Conservation (phyloP, 192 early-diverging fungal species). For the Coemansia aciculifera region DNA sequence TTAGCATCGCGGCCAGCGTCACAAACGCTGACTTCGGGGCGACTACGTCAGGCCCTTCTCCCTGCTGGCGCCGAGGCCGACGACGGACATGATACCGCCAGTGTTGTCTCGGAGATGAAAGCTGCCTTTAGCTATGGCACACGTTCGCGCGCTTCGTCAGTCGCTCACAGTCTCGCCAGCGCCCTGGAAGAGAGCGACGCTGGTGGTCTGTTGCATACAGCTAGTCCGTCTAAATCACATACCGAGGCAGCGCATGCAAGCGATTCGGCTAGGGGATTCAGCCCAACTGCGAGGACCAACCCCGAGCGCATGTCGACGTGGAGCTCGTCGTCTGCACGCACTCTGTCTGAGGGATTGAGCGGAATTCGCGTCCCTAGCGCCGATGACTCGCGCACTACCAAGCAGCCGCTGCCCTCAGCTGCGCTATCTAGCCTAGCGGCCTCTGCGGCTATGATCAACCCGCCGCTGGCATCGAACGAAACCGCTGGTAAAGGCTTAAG, state of each 20-base stretch:
- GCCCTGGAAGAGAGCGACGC: conserved; percentile 25
- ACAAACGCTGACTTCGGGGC: not conserved
- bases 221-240: not conserved
- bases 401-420: conserved; percentile 23
- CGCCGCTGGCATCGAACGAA: conserved; percentile 9
- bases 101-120: conserved; percentile 1
- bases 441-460: conserved; percentile 31
- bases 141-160: conserved; percentile 32
- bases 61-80: not conserved
- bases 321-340: conserved; percentile 49
- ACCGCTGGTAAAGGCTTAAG: not conserved
- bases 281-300: conserved; percentile 24
- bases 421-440: conserved; percentile 40
- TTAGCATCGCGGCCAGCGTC: conserved; percentile 2
- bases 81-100: not conserved
- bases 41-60: not conserved
- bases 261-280: conserved; percentile 14
- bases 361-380: conserved; percentile 22
- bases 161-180: conserved; percentile 34
- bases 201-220: not conserved
- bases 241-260: not conserved
- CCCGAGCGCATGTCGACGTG: conserved; percentile 53
- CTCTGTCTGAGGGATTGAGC: conserved; percentile 33
- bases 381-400: conserved; percentile 31
- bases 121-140: conserved; percentile 6